A percentile compares a stretch with the other conserved stretches of the same genome.
Conservation (phyloP, 2,329 filamentous ascomycete genomes). For the Emergomyces pasteurianus region DNA sequence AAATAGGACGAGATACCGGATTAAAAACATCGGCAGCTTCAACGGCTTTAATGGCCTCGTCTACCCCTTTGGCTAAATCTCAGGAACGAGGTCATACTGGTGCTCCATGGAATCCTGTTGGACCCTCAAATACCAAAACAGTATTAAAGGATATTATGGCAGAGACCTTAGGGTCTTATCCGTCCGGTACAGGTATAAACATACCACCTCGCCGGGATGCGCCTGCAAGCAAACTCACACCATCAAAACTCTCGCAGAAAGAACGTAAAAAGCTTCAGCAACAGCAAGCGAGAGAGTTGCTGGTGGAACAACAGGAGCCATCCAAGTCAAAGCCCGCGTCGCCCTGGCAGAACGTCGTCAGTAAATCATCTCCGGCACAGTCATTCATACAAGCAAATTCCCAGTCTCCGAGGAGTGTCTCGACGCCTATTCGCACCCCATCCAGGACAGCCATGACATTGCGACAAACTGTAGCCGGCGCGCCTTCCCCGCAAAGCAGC, state of each 20-base stretch:
- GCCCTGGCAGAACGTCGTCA: slow-evolving; percentile 56
- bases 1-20: not conserved
- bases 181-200: slow-evolving; percentile 42
- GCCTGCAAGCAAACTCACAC: slow-evolving; percentile 24
- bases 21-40: not conserved
- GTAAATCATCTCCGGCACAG: slow-evolving; percentile 9
- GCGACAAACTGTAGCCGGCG: slow-evolving; percentile 47
- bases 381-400: slow-evolving; percentile 1
- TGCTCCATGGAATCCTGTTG: slow-evolving; percentile 42
- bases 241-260: slow-evolving; percentile 71
- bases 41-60: not conserved
- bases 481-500: slow-evolving; percentile 15
- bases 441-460: slow-evolving; percentile 46
- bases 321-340: slow-evolving; percentile 26
- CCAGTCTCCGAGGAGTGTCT: not conserved
- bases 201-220: slow-evolving; percentile 36
- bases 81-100: slow-evolving; percentile 13
- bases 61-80: not conserved
- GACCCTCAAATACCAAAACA: slow-evolving; percentile 50
- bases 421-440: slow-evolving; percentile 4
- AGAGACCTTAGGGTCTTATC: slow-evolving; percentile 41
- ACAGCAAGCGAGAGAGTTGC: slow-evolving; percentile 41
- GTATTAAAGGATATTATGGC: slow-evolving; percentile 69
- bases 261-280: slow-evolving; percentile 78
- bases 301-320: slow-evolving; percentile 22